Conservation (phyloP, 805 yeast species). For the Cyberlindnera xishuangbannaensis region DNA sequence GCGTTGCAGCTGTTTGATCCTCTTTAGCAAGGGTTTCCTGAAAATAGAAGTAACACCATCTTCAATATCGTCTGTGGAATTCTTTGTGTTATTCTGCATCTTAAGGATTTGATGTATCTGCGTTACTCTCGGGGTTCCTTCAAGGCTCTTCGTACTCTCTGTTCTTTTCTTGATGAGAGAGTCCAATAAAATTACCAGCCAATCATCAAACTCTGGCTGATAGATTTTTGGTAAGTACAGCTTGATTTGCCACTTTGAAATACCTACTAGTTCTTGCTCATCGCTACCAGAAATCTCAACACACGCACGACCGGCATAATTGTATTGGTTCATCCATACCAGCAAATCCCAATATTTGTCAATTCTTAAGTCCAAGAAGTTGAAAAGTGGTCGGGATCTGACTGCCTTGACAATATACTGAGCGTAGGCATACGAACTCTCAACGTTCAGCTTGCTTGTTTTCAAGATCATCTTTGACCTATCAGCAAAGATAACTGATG, state of each 20-base stretch:
- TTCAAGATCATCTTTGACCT: slow-evolving; percentile 66
- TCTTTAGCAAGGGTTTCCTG: slow-evolving; percentile 56
- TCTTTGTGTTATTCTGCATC: slow-evolving; percentile 29
- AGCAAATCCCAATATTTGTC: slow-evolving; percentile 86
- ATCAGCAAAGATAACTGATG: slow-evolving; percentile 73
- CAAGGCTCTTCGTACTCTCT: slow-evolving; percentile 24
- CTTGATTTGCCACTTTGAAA: slow-evolving; percentile 76
- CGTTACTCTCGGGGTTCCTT: slow-evolving; percentile 55
- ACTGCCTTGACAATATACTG: slow-evolving; percentile 75
- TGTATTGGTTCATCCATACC: slow-evolving; percentile 91
- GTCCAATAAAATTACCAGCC: slow-evolving; percentile 76
- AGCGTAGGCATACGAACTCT: slow-evolving; percentile 86
- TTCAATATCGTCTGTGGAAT: slow-evolving; percentile 30
- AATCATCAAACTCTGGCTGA: slow-evolving; percentile 80
- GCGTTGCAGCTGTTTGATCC: slow-evolving; percentile 59
- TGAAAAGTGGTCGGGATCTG: slow-evolving; percentile 75
- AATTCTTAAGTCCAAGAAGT: slow-evolving; percentile 70
- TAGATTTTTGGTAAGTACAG: slow-evolving; percentile 67
- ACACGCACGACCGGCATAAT: slow-evolving; percentile 70
- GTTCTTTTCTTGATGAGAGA: slow-evolving; percentile 53
- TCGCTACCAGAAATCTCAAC: slow-evolving; percentile 31
- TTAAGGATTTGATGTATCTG: slow-evolving; percentile 55
- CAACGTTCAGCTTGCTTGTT: slow-evolving; percentile 74
- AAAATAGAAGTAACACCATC: slow-evolving; percentile 50
- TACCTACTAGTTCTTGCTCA: slow-evolving; percentile 32